Evolutionary conservation across 1,139 yeast genomes (phyloP), one percentile per base, ranked within the genome.

Genomic region (Yamadazyma jaroonii): DNA sequence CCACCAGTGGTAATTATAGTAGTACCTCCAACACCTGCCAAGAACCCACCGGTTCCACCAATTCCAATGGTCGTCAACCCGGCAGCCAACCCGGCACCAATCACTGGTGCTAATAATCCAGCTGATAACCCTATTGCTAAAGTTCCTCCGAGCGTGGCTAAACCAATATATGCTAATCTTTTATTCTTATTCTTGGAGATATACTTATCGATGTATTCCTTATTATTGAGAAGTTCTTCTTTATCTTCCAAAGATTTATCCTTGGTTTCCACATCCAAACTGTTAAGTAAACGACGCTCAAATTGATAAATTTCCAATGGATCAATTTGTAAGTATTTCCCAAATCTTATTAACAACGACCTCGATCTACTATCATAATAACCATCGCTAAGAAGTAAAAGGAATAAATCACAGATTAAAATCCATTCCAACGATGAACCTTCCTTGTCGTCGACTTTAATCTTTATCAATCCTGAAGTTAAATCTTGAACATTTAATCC

Each of bases 21-120:
- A 9, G 97, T 87, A 31, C 99, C 98, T 21, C 97, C 98, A 2
- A 94, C 88, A 33, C 98, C 98, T 0, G 97, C 97, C 28, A 94
- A 66, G 50, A 94, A 92, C 1, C 95, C 87, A 13, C 88, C 64
- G 0, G 98, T 89, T 14, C 99, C 98, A 2, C 87, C 72, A 21
- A 94, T 85, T 21, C 99, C 99, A 23, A 92, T 80, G 0, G 98
- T 92, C 0, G 97, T 84, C 32, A 94, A 69, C 9, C 98, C 99
- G 3, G 98, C 97, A 2, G 98, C 98, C 21, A 94, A 58, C 50
- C 99, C 98, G 1, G 97, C 97, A 32, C 98, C 98, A 53, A 94
- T 94, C 4, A 94, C 96, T 0, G 99, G 99, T 0, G 98, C 98
- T 35, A 94, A 67, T 34, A 94, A 63, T 3, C 99, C 99, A 10